A percentile compares a stretch with the other conserved stretches of the same genome.
Evolutionary conservation across 2,329 filamentous ascomycete genomes (phyloP).

Genomic region (Dactylellina parvicollis): DNA sequence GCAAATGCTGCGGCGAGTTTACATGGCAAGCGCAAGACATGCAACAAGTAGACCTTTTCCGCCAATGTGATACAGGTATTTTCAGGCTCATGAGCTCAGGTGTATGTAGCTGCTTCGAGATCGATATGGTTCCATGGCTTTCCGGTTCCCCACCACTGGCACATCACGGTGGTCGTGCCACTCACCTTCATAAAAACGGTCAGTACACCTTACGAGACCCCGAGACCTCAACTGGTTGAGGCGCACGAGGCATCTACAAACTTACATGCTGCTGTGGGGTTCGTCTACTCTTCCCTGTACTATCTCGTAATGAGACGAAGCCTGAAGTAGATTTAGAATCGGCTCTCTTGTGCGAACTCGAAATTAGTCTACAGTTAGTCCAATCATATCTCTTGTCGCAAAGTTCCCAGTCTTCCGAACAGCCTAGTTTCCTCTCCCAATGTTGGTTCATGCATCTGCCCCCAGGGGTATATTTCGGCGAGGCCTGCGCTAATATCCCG

Average conservation of each 20-base stretch:
- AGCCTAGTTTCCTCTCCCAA: slow-evolving; percentile 11
- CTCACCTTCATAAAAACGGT: too few species aligned
- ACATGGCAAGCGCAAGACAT: too few species aligned
- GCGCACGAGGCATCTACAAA: not conserved
- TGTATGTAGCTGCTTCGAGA: too few species aligned
- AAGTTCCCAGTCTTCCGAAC: not conserved
- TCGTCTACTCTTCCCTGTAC: not conserved
- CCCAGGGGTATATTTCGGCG: slow-evolving; percentile 28
- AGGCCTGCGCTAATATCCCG: slow-evolving; percentile 49
- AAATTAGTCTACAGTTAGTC: not conserved
- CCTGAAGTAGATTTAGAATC: too few species aligned
- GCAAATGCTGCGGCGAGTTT: slow-evolving; percentile 26
- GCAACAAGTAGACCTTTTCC: not conserved
- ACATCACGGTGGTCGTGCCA: not conserved
- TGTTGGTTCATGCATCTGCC: not conserved
- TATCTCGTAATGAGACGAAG: too few species aligned
- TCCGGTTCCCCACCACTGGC: not conserved
- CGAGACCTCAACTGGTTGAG: not conserved
- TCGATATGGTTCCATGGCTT: not conserved
- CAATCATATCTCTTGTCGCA: not conserved
- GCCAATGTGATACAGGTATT: not conserved
- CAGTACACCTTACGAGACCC: not conserved
- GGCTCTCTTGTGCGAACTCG: too few species aligned
- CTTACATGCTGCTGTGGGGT: not conserved
- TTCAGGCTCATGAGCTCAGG: too few species aligned